These are phyloP conservation scores for Didymella arachidicola DNA, from an alignment of 2,329 filamentous ascomycete species.

Conservation along the genomic window DNA sequence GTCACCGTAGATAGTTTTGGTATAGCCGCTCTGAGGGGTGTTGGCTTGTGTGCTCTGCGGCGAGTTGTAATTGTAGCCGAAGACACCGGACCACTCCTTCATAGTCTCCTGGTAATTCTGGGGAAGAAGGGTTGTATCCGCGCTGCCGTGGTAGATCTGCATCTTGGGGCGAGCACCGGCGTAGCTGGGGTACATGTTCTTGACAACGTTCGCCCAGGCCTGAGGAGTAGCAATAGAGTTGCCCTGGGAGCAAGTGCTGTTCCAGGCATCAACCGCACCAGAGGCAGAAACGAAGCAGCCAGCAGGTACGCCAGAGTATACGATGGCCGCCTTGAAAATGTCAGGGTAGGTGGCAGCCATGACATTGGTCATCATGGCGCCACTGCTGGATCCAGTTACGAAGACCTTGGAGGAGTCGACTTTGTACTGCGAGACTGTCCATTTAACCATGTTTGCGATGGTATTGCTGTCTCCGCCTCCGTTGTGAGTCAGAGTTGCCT, in stretches of 20 bases:
- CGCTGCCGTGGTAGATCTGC: conserved; percentile 66
- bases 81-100: conserved; percentile 47
- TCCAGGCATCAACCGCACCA: conserved; percentile 58
- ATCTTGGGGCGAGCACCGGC: conserved; percentile 61
- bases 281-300: conserved; percentile 61
- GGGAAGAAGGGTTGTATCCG: conserved; percentile 59
- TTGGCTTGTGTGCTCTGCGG: conserved; percentile 42
- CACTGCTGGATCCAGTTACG: conserved; percentile 62
- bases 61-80: conserved; percentile 43
- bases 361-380: conserved; percentile 66
- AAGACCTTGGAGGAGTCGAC: conserved; percentile 62
- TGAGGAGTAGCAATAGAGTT: conserved; percentile 55
- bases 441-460: conserved; percentile 68
- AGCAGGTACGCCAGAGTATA: conserved; percentile 63
- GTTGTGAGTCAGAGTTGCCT: conserved; percentile 62
- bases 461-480: conserved; percentile 65
- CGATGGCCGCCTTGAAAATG: conserved; percentile 61
- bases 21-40: conserved; percentile 44
- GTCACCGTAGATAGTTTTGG: conserved; percentile 42
- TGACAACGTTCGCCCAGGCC: conserved; percentile 59
- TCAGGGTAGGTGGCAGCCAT: conserved; percentile 62
- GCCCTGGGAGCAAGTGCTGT: conserved; percentile 61
- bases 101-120: conserved; percentile 65
- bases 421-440: conserved; percentile 60
- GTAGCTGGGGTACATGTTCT: conserved; percentile 61